Base-by-base conservation (phyloP, 768 basidiomycete species). In the Trametes sanguinea region DNA sequence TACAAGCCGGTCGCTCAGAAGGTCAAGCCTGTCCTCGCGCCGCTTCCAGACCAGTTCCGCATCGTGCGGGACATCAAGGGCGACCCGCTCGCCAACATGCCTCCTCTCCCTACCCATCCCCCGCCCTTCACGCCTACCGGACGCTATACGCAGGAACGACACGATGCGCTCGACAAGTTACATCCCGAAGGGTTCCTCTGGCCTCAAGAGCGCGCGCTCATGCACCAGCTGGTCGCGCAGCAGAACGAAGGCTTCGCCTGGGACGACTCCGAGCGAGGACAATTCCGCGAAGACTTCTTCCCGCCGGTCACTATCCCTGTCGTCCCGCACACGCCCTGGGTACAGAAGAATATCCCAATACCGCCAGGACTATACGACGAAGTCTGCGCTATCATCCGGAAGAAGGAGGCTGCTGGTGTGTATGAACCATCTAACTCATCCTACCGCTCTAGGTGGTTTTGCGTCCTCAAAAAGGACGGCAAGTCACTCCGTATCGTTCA, bases 361-460 rank as follows among this genome's bases (percentile, higher is more conserved):
- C 72, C 69, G 7, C 68, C 67, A 0, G 72, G 71, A 0, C 63
- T 69, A 22, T 52, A 39, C 33, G 57, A 76, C 9, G 60, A 76
- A 54, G 72, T 81, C 14, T 64, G 65, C n/a, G 39, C 67, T 4
- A 53, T 79, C 0, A 69, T 80, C 8, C 68, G 72, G n/a, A 57
- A 65, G 1, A 81, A 81, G 61, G 72, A 80, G 11, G 69, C 61
- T 0, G 67, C 77, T 0, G 77, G 81, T 0, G 73, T 79, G 0
- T 81, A 80, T 52, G 75, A 83, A 63, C 74, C 71, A 0, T 77
- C 73, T 0, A 72, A 78, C 39, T 73, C 72, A 0, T 77, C 77
- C 0, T 82, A 82, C 35, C 66, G 75, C 0, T 76, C 76, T 0
- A 54, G 72, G 7, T 80, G 76, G 78, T 82, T 80, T 53, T 75